These are phyloP conservation scores for Nemania sp. DNA, from an alignment of 2,329 filamentous ascomycete species.

Conservation along the genomic window DNA sequence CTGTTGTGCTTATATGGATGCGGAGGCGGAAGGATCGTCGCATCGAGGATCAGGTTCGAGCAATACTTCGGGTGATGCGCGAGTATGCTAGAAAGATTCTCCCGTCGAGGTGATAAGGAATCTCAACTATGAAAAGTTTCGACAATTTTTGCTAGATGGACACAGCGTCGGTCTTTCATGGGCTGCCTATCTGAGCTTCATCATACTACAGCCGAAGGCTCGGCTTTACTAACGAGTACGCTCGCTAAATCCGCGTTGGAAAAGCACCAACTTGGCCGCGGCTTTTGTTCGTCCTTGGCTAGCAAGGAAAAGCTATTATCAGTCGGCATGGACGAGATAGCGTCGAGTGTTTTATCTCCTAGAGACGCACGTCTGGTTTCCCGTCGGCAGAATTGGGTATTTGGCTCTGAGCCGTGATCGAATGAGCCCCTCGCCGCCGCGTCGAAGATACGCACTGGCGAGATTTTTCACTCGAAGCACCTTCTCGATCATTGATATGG, in stretches of 20 bases:
- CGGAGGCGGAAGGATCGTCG: constrained; percentile 70
- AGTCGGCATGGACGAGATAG: neutral
- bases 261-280: neutral
- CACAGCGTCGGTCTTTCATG: neutral
- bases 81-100: constrained; percentile 65
- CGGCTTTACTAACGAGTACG: neutral
- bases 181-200: neutral
- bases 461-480: neutral
- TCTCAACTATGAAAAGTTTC: neutral
- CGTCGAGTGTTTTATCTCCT: neutral
- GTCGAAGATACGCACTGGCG: neutral
- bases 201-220: neutral
- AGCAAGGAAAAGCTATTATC: neutral
- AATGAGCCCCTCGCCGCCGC: neutral
- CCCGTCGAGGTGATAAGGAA: constrained; percentile 55
- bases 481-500: neutral
- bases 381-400: neutral
- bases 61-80: constrained; percentile 59
- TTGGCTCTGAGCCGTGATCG: neutral
- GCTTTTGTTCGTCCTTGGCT: neutral
- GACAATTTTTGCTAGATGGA: neutral
- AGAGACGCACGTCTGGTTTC: neutral
- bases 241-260: neutral
- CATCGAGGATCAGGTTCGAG: constrained; percentile 74
- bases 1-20: constrained; percentile 72